Evolutionary conservation across 768 basidiomycete species (phyloP), one percentile per base, ranked within the genome.

Genomic region (Mycena capillaripes): DNA sequence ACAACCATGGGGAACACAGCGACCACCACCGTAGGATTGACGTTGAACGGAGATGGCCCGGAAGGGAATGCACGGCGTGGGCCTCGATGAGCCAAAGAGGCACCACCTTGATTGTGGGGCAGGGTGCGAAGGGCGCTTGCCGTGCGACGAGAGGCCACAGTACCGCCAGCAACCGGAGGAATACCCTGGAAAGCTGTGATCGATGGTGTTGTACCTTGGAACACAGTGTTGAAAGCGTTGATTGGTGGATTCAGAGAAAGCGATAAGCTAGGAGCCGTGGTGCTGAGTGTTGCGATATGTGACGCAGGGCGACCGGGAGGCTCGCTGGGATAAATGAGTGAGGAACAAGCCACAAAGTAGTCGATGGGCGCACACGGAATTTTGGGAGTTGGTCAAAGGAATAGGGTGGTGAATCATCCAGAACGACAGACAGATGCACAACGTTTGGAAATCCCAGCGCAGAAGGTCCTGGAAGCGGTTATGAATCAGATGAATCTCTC

Each of bases 121-220:
- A 66, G 55, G 11, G 53, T 66, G 9, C 65, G 65, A 23, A 46
- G 65, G 12, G 65, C 65, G 42, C 65, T 66, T 1, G 53, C 65
- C 5, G 19, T 46, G 19, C 65, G 65, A 16, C 65, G 65, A 14
- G 38, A n/a, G 11, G 21, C 50, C 6, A 30, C 42, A 30, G 19
- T 30, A 4, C 65, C 65, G 2, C 23, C 7, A 6, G 55, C 42
- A 2, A 25, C n/a, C 29, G 55, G 27, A 1, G 65, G 65, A 2
- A 56, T 5, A 2, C 65, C 65, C 10, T 23, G 27, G 55, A 57
- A 66, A 36, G 65, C 53, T 1, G 38, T 25, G 3, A 66, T 32
- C n/a, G n/a, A n/a, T n/a, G n/a, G n/a, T n/a, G n/a, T n/a, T n/a
- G n/a, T n/a, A n/a, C n/a, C n/a, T n/a, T n/a, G n/a, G n/a, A n/a